Percentiles rank a stretch among this genome's conserved stretches.
Conservation (phyloP, 2,329 filamentous ascomycete genomes). For the Zymoseptoria pseudotritici region DNA sequence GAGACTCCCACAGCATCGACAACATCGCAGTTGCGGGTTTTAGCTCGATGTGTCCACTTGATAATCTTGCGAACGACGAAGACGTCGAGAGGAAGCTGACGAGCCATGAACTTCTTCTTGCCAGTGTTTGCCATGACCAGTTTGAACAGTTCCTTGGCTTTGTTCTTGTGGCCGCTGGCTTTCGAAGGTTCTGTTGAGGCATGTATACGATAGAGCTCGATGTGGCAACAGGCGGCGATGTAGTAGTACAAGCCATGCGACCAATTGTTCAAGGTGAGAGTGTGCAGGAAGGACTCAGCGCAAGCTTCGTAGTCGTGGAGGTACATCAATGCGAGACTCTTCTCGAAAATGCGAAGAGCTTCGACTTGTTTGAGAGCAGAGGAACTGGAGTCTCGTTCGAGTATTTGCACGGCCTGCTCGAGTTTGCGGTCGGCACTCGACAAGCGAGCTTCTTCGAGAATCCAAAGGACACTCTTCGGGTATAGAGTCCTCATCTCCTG, state of each 20-base stretch:
- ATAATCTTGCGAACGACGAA: constrained; percentile 76
- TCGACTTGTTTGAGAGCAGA: constrained; percentile 82
- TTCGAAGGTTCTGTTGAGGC: constrained; percentile 39
- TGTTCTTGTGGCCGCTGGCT: constrained; percentile 37
- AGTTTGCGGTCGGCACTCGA: constrained; percentile 60
- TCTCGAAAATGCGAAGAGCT: constrained; percentile 78
- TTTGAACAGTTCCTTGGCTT: constrained; percentile 61
- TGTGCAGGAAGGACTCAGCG: constrained; percentile 63
- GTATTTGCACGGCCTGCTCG: constrained; percentile 57
- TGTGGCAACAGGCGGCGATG: constrained; percentile 67
- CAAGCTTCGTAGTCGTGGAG: constrained; percentile 68
- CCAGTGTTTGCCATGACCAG: constrained; percentile 68
- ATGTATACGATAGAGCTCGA: constrained; percentile 70
- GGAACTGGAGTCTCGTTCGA: constrained; percentile 20
- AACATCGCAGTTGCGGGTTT: constrained; percentile 58
- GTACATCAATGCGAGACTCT: constrained; percentile 70
- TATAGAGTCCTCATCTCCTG: constrained; percentile 68
- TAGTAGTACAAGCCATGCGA: constrained; percentile 85
- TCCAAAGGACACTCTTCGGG: constrained; percentile 77
- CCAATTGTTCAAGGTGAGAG: constrained; percentile 79
- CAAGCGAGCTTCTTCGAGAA: constrained; percentile 78
- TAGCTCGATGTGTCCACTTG: constrained; percentile 78
- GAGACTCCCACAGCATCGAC: constrained; percentile 74
- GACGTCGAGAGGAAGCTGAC: constrained; percentile 80
- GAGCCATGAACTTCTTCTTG: constrained; percentile 83